Evolutionary conservation across 345 rosid genomes (phyloP), one percentile per base, ranked within the genome.

Genomic region (Euphorbia lathyris): DNA sequence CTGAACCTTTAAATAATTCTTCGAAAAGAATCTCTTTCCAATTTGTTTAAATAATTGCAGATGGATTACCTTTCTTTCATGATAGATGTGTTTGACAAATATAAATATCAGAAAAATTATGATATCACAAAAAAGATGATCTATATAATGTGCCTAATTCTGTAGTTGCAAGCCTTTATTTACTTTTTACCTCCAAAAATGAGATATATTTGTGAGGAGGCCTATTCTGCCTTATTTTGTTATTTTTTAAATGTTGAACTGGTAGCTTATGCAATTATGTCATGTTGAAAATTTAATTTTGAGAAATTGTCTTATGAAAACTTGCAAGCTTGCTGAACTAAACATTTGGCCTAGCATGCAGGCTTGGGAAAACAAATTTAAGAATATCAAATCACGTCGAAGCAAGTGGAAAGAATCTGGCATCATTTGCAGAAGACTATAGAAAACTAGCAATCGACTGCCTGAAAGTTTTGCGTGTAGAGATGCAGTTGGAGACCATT

Each of bases 391-490:
- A 82, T 77, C 85, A 80, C 75, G 85, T 77, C 38, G 93, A 79
- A 70, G 83, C 77, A 72, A 75, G 62, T 70, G 83, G 80, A 70
- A 95, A 76, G 74, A 88, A 78, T 82, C 86, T 95, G 70, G 82
- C 87, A 40, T 84, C 91, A 40, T 87, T 87, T 87, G 94, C 98
- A 6, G 90, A 92, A 65, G 94, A 92, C 79, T 95, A 90, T 74
- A 83, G 99, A 75, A 95, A 90, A 83, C 87, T 95, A 67, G 97
- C 99, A 29, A 86, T 90, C 72, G 98, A 95, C 75, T 95, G 99
- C 84, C 81, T 95, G 43, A 95, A 95, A 79, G 98, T 92, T 80
- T 83, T 95, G 80, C 96, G 94, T n/a, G 88, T 95, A 30, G 99
- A 95, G 86, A 95, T 92, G 98, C 97, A 90, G 81, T 72, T 95